Percentiles rank a stretch among this genome's conserved stretches.
phyloP scores from a whole-genome alignment of 78 protist genomes.

The Guillardia theta region DNA sequence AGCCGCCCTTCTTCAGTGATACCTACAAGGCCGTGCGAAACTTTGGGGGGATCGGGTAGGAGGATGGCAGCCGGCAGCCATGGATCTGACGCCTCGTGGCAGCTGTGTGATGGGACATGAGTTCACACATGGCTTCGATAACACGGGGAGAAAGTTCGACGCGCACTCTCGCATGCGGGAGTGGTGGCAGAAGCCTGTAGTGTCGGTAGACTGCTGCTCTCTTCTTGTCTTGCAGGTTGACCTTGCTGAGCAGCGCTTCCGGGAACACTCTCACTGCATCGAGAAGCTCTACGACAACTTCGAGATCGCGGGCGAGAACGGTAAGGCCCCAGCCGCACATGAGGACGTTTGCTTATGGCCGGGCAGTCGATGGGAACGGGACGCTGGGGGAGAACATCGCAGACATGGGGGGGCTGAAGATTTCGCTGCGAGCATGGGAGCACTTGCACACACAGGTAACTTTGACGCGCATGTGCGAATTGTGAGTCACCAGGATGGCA shows the following conservation, averaged over 20 bases:
- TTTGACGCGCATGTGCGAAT: too few species aligned
- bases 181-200: conserved; percentile 24
- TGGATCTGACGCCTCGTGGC: too few species aligned
- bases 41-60: conserved; percentile 48
- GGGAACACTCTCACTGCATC: not conserved
- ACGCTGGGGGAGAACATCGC: conserved; percentile 47
- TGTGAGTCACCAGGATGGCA: too few species aligned
- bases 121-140: conserved; percentile 50
- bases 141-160: conserved; percentile 42
- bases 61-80: too few species aligned
- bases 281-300: conserved; percentile 4
- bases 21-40: not conserved
- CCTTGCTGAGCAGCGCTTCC: not conserved
- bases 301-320: conserved; percentile 23
- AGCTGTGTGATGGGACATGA: conserved; percentile 49
- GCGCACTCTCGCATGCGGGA: not conserved
- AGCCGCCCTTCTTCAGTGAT: conserved; percentile 41
- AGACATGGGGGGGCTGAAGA: conserved; percentile 20
- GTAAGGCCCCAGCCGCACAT: too few species aligned
- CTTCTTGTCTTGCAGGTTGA: too few species aligned
- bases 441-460: not conserved
- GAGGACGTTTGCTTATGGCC: too few species aligned
- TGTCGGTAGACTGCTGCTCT: not conserved
- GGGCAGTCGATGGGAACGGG: conserved; percentile 34
- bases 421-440: not conserved